Conservation (phyloP, 1,139 yeast species). For the Yarrowia galli region DNA sequence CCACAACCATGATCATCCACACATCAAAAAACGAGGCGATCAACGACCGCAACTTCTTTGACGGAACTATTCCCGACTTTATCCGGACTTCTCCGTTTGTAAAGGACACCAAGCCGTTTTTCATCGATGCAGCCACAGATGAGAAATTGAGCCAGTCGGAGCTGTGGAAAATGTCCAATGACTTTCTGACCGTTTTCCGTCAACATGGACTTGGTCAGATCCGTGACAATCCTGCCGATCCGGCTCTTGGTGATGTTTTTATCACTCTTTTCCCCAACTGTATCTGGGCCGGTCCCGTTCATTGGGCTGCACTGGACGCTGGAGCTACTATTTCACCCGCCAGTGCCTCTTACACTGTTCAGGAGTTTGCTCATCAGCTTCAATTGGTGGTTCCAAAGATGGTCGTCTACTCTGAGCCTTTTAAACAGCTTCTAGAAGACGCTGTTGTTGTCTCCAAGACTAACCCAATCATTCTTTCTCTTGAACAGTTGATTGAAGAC, state of each 20-base stretch:
- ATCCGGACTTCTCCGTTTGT: constrained; percentile 41
- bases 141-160: constrained; percentile 44
- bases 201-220: constrained; percentile 3
- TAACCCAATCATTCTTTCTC: not conserved
- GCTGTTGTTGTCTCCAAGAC: constrained; percentile 45
- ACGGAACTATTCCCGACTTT: constrained; percentile 45
- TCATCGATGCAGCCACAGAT: constrained; percentile 47
- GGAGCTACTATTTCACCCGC: constrained; percentile 53
- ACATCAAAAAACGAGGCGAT: not conserved
- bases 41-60: constrained; percentile 33
- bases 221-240: not conserved
- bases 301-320: constrained; percentile 48
- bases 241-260: not conserved
- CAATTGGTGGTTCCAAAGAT: constrained; percentile 46
- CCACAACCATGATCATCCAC: constrained; percentile 20
- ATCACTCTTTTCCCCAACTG: constrained; percentile 4
- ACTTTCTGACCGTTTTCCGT: constrained; percentile 40
- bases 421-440: constrained; percentile 43
- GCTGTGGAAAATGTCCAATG: constrained; percentile 42
- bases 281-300: constrained; percentile 45
- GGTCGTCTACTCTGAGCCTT: constrained; percentile 45
- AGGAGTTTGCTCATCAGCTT: constrained; percentile 52
- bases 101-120: constrained; percentile 41
- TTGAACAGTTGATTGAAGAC: constrained; percentile 31
- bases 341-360: constrained; percentile 49